Base-by-base conservation (phyloP, 2,329 filamentous ascomycete species). In the Aspergillus persii region DNA sequence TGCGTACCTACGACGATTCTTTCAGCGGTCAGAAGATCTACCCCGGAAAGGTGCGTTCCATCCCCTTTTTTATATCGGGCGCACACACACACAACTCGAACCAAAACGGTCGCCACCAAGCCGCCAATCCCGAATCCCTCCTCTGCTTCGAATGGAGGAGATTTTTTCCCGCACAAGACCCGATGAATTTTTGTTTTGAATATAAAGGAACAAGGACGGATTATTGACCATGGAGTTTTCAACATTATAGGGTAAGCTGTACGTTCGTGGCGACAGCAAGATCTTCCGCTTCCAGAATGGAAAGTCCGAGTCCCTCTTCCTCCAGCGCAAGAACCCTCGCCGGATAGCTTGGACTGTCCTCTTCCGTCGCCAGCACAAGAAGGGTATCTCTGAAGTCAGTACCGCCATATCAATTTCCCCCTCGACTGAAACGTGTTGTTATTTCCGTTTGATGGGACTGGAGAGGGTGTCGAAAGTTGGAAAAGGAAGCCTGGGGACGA, bases 241-340 rank as follows among this genome's bases (percentile, higher is more conserved):
- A 56, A 66, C 61, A 59, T 67, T 76, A 77, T 79, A 98, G 95
- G 95, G 95, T 86, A 98, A 98, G 87, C 90, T 99, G 85, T 99
- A 94, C 86, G 86, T 99, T 87, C 92, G 95, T 83, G 93, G 94
- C 80, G 95, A 99, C 88, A 96, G 91, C 92, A 99, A 98, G 88
- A 89, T 98, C 87, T 99, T 99, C 91, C 93, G 95, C 80, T 99
- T 99, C 91, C 92, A 96, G 84, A 97, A 96, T 84, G 92, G 95
- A 86, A 99, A 99, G 86, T 94, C 92, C 83, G 95, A 99, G 86
- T 96, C 92, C 72, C 91, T 99, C 72, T 99, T 99, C 89, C 91
- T 98, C 74, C 95, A 99, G 88, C 94, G 95, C 87, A 99, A 99
- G 92, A 99, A 99, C 89, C 95, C 95, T 80, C 94, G 95, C 83